Evolutionary conservation across 495 filamentous ascomycete genomes (phyloP), one percentile per base, ranked within the genome.

Genomic region (Daldinia loculata): DNA sequence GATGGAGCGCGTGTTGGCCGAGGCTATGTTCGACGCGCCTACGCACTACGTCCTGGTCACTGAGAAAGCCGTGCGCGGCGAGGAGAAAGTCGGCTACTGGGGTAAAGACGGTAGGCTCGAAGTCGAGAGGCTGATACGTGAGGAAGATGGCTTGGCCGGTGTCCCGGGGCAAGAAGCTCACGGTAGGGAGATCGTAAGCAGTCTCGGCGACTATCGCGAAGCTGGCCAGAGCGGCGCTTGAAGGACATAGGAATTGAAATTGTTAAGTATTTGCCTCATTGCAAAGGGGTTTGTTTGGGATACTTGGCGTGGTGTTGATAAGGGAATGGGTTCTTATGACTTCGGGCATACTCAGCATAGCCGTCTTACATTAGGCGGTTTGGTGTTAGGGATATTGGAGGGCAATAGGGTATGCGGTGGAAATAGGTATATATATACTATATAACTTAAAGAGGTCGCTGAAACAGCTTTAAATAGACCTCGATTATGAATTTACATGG

Each of bases 11-110:
- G 84, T 98, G 50, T 83, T 99, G 19, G 90, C 86, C 12, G 94
- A 98, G 66, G 88, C 91, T 22, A 98, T 97, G 92, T 98, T 95
- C 77, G 93, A 97, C 77, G 89, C 91, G 4, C 95, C 95, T 68
- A 80, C 71, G 66, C 79, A 76, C 57, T 84, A 79, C 67, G 90
- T 95, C 3, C 83, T 95, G 1, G 88, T 97, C n/a, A 95, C 89
- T 0, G 88, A 92, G 77, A 84, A 81, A 2, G 92, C 91, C 12
- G 92, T 93, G 0, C 79, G 85, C 14, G 88, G 89, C 17, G 80
- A 88, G 12, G 87, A 89, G 68, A 84, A 83, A 71, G 81, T 84
- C 0, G 74, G 74, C 0, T 86, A 85, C 41, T 84, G 83, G 78
- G 84, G 85, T 0, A 85, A 86, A 59, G 81, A 82, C 19, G 81